Conservation (phyloP, 108 stramenopile species). For the Schizochytrium sp. region DNA sequence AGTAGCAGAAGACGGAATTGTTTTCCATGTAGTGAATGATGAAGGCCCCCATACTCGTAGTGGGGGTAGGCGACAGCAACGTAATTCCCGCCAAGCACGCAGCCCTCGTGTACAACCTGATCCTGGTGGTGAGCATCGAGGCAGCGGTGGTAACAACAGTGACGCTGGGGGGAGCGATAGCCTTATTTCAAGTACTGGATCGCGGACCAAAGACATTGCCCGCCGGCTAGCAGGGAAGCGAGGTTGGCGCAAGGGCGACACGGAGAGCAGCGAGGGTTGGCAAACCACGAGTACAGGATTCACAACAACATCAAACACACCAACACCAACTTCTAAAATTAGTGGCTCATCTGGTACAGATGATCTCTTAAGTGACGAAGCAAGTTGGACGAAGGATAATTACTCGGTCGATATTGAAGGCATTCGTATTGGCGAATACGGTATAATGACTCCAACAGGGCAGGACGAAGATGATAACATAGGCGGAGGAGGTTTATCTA, state of each 20-base stretch:
- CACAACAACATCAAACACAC: conserved; percentile 18
- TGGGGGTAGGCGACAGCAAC: neutral
- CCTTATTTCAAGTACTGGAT: neutral
- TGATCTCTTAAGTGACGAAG: conserved; percentile 13
- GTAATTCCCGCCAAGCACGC: neutral
- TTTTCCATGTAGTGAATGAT: conserved; percentile 54
- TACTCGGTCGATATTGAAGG: conserved; percentile 28
- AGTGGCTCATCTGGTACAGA: conserved; percentile 43
- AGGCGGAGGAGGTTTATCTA: neutral
- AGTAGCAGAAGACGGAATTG: neutral
- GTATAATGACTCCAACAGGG: conserved; percentile 11
- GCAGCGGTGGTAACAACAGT: neutral
- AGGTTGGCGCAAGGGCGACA: neutral
- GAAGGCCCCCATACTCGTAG: conserved; percentile 8
- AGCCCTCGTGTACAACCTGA: neutral
- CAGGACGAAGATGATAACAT: neutral
- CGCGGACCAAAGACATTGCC: no score
- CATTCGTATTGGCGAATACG: conserved; percentile 43
- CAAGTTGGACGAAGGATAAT: neutral
- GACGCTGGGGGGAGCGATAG: neutral
- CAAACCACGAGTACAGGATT: conserved; percentile 28
- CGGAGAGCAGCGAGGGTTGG: neutral
- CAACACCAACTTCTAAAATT: neutral
- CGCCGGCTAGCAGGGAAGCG: no score
- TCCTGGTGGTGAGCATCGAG: neutral